Base-by-base conservation (phyloP, 495 filamentous ascomycete genomes). In the Daldinia decipiens region DNA sequence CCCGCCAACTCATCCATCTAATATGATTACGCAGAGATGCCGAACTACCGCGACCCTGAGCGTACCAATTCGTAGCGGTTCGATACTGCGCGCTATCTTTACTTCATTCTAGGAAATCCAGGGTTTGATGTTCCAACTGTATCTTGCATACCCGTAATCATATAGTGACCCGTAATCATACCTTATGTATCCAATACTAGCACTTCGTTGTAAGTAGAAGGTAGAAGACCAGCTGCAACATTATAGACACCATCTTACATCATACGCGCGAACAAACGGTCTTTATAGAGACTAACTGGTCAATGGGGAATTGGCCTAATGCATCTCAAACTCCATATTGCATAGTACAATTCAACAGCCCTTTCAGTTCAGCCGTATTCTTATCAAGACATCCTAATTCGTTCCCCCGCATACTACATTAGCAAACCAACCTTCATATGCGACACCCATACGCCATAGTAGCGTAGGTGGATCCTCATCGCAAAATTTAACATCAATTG, bases 321-420 rank as follows among this genome's bases (percentile, higher is more conserved):
- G 62, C 63, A 55, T 43, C 24, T 58, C 24, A 17, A 53, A 24
- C 68, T 39, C 58, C 62, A 71, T 70, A 60, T 38, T 47, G 67
- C 67, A 55, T 70, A 65, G 56, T 36, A 5, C 47, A 61, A 40
- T 29, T 15, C 53, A 51, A 24, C 32, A 34, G 47, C 38, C 31
- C 51, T 17, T 71, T 54, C 43, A 62, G 19, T 71, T 54, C 43
- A 62, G 19, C 39, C 39, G 34, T 60, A 19, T 54, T 27, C 63
- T 71, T 71, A 71, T 71, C 68, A 71, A n/a, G 3, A 17, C 19
- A 27, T 34, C 63, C 54, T 67, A 45, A 71, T 71, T 71, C 68
- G 68, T 58, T 62, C 68, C 68, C 68, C 68, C 59, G 59, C 68
- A 71, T 66, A 53, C 39, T 65, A 71, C 62, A 53, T 32, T 65